Base-by-base conservation (phyloP, 83 land plant species). In the Picea mariana region DNA sequence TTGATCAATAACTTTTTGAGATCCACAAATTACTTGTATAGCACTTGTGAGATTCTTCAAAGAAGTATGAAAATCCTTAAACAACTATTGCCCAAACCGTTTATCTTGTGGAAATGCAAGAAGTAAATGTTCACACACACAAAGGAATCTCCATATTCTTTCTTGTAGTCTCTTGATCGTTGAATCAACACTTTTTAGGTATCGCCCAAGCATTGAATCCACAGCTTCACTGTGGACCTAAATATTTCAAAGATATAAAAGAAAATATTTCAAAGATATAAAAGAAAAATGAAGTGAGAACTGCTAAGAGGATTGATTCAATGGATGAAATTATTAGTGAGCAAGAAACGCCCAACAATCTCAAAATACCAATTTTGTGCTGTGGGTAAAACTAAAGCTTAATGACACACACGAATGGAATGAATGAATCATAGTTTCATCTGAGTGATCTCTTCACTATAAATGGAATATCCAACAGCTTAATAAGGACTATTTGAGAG, bases 161-260 rank as follows among this genome's bases (percentile, higher is more conserved):
- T 95, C 90, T 91, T 98, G 82, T 82, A 86, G 44, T 89, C 94
- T 81, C 96, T 90, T 55, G 96, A 90, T 75, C 92, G 85, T 27
- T 95, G 94, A 76, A 98, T 80, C 62, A 96, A 81, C 12, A 88
- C 87, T 88, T 96, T 96, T 97, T 75, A 98, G 82, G 72, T 98
- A 97, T 52, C 92, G 87, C 26, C 99, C 99, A 72, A 98, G 83
- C 98, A 96, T 98, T 62, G 98, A 91, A 79, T 98, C 99, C 86
- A 94, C 90, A 65, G 95, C 83, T 62, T 97, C 99, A 79, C 99
- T 94, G 34, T 90, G 59, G 55, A 95, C 93, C 98, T 95, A 83
- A 26, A 49, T 52, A 60, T 73, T 31, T 31, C 21, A 47, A 44
- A 73, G 24, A 42, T 67, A 34, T 18, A 60, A 58, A 78, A 79